These are phyloP conservation scores for Nicotiana noctiflora DNA, from an alignment of 257 asterid genomes.

Conservation along the genomic window DNA sequence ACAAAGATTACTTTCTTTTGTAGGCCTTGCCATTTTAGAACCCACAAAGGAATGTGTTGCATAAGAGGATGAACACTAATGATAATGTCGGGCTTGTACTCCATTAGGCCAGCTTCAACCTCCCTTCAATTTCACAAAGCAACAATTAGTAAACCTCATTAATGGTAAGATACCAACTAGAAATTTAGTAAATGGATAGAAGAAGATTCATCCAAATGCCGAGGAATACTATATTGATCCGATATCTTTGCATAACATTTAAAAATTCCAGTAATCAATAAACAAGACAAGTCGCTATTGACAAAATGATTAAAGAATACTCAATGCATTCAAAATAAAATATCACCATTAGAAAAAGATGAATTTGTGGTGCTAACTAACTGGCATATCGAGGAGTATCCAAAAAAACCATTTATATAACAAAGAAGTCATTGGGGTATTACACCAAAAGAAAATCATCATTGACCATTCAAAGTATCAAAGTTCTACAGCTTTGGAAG, in stretches of 20 bases:
- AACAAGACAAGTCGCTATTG: not conserved
- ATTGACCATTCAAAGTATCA: not conserved
- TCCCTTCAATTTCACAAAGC: constrained; percentile 41
- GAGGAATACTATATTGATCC: not conserved
- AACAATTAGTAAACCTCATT: not conserved
- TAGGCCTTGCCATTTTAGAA: constrained; percentile 94
- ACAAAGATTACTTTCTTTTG: constrained; percentile 82
- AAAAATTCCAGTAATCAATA: not conserved
- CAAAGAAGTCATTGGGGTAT: not conserved
- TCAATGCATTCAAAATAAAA: not conserved
- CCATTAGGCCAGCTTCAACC: constrained; percentile 97
- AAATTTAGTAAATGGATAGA: not conserved
- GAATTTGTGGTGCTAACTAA: not conserved
- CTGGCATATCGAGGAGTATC: not conserved
- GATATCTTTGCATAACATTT: not conserved
- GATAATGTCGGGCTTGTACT: constrained; percentile 91
- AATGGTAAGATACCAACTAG: too few species aligned
- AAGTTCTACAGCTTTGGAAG: not conserved
- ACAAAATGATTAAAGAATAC: not conserved
- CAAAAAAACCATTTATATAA: not conserved
- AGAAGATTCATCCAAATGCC: not conserved
- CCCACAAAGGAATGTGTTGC: constrained; percentile 98
- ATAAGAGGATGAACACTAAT: constrained; percentile 97
- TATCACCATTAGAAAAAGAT: not conserved
- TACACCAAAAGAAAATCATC: not conserved